Base-by-base conservation (phyloP, 768 basidiomycete species). In the Leccinum broughii region DNA sequence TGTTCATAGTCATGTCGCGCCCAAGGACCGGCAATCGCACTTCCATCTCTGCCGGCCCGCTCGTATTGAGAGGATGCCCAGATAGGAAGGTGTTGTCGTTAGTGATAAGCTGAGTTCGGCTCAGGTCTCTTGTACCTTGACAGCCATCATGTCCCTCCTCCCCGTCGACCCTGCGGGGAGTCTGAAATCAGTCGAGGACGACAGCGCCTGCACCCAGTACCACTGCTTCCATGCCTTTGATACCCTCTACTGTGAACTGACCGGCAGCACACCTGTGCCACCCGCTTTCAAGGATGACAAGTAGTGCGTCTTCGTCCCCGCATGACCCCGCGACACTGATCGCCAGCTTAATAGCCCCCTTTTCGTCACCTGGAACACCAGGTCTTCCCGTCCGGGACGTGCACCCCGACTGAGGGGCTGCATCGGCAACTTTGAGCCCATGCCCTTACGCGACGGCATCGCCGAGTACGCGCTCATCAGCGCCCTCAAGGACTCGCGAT, bases 281-380 rank as follows among this genome's bases (percentile, higher is more conserved):
- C 86, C 90, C 49, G 70, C 76, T 58, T 94, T 93, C 71, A 72
- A 81, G 14, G 82, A 92, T 63, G 86, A 88, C 58, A 88, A 90
- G 74, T 95, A 86, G 93, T 95, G 73, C 69, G 88, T 51, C 15
- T 28, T 78, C 50, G 20, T 32, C 67, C 84, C 77, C 20, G 49
- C 34, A 46, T 30, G 55, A 55, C 28, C 48, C 35, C n/a, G 6
- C 6, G 55, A 52, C 41, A n/a, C 63, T 62, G 51, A 68, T 39
- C 7, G 37, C n/a, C 39, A 32, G 41, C 32, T 7, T 53, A 20
- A 41, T 15, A 74, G 73, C 75, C 94, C 95, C 13, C 80, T 99
- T 57, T 99, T 99, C 75, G 93, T 98, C 34, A 98, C 96, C 6
- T 99, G 95, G 95, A 95, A 93, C 75, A 88, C 85, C 50, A 83